These are phyloP conservation scores for Yamadazyma buinensis DNA, from an alignment of 1,139 yeast genomes.

Conservation along the genomic window DNA sequence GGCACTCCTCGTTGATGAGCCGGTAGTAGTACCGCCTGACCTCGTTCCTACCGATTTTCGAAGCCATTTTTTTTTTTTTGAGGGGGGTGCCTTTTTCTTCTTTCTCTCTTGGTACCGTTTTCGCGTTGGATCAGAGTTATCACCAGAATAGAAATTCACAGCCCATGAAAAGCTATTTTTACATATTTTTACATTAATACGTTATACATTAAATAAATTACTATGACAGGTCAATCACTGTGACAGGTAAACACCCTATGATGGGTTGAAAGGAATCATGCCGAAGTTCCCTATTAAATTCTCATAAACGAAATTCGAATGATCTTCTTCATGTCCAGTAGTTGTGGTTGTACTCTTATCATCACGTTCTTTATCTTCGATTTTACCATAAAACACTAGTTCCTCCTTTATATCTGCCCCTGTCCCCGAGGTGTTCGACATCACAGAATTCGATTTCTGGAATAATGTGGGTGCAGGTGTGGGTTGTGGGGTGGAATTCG, in stretches of 20 bases:
- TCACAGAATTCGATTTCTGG: constrained; percentile 1
- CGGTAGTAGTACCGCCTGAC: constrained; percentile 21
- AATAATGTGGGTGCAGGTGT: constrained; percentile 8
- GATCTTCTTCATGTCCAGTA: constrained; percentile 9
- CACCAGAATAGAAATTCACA: too few relatives aligned
- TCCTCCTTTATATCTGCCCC: too few relatives aligned
- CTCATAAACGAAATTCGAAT: constrained; percentile 14
- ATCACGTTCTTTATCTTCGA: not conserved
- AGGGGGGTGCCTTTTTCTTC: too few relatives aligned
- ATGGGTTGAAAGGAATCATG: constrained; percentile 17
- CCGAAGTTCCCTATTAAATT: constrained; percentile 16
- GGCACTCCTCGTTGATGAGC: constrained; percentile 35
- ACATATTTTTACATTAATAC: too few relatives aligned
- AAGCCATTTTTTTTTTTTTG: too few relatives aligned
- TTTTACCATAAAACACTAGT: too few relatives aligned
- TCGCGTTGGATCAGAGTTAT: too few relatives aligned
- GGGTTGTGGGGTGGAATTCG: constrained; percentile 19
- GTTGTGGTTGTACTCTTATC: constrained; percentile 1
- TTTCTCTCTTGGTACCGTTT: too few relatives aligned
- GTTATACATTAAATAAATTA: too few relatives aligned
- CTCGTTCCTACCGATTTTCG: constrained; percentile 8
- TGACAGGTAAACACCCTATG: too few relatives aligned
- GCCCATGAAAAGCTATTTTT: too few relatives aligned
- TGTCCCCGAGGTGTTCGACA: not conserved
- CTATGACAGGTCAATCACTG: too few relatives aligned